Evolutionary conservation across 2,329 filamentous ascomycete genomes (phyloP).

Genomic region (Aspergillus ustus): DNA sequence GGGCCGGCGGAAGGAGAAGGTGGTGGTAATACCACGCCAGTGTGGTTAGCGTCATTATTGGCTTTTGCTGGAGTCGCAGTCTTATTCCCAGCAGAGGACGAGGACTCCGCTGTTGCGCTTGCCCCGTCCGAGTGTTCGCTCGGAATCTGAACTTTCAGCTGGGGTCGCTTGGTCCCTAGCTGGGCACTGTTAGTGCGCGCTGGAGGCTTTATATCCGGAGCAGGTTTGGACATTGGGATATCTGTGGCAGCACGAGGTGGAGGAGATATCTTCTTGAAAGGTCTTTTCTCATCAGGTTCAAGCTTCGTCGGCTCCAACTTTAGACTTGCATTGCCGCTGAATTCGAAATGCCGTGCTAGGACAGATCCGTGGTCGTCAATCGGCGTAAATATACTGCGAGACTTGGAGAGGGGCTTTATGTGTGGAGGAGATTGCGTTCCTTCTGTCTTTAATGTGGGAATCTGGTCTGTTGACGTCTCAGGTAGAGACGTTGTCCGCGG

Average conservation of each 20-base stretch:
- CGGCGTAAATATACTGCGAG: constrained; percentile 94
- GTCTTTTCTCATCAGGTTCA: constrained; percentile 63
- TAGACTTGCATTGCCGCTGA: constrained; percentile 44
- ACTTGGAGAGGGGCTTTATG: constrained; percentile 71
- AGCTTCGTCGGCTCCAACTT: constrained; percentile 41
- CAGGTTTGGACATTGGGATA: constrained; percentile 53
- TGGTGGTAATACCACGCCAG: constrained; percentile 81
- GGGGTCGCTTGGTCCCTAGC: constrained; percentile 71
- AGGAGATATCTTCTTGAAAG: constrained; percentile 62
- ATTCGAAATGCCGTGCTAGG: constrained; percentile 78
- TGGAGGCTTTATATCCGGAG: constrained; percentile 73
- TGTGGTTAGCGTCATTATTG: constrained; percentile 60
- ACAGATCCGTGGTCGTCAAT: constrained; percentile 93
- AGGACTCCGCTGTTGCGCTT: constrained; percentile 74
- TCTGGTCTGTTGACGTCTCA: constrained; percentile 61
- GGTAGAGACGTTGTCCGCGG: constrained; percentile 66
- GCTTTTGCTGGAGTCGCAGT: constrained; percentile 63
- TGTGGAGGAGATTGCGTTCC: constrained; percentile 52
- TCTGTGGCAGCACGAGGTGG: constrained; percentile 56
- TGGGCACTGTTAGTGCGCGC: constrained; percentile 78
- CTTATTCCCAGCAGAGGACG: constrained; percentile 62
- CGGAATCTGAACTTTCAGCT: constrained; percentile 92
- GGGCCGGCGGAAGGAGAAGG: constrained; percentile 88
- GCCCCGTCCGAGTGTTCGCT: constrained; percentile 81
- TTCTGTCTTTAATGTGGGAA: constrained; percentile 46